These are phyloP conservation scores for Saturnispora ahearnii DNA, from an alignment of 805 yeast genomes.

Conservation along the genomic window DNA sequence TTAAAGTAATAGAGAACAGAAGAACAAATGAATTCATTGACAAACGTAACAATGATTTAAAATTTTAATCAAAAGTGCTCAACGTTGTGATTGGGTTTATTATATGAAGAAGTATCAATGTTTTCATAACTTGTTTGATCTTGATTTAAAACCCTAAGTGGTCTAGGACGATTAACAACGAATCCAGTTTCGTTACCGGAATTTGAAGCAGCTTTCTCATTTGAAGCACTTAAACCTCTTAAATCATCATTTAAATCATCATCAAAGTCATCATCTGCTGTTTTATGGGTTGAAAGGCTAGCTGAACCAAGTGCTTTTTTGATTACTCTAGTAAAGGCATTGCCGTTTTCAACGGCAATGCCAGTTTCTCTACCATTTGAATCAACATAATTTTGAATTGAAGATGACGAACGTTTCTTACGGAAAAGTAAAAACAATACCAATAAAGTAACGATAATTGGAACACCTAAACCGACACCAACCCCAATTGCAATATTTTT, in stretches of 20 bases:
- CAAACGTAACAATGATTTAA: neutral
- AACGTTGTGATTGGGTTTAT: neutral
- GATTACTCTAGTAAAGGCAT: constrained; percentile 14
- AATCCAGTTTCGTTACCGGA: constrained; percentile 21
- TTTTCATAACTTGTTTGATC: neutral
- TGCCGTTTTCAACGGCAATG: constrained; percentile 21
- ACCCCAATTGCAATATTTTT: constrained; percentile 53
- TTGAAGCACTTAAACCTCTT: constrained; percentile 11
- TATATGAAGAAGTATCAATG: neutral
- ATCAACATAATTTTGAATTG: constrained; percentile 25
- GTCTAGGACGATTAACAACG: constrained; percentile 25
- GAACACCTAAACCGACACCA: constrained; percentile 64
- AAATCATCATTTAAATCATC: constrained; percentile 10
- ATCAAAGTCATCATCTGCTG: constrained; percentile 16
- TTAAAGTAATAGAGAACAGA: neutral
- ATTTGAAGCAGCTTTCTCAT: neutral
- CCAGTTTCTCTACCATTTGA: constrained; percentile 29
- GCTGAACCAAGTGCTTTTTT: constrained; percentile 15
- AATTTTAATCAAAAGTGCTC: neutral
- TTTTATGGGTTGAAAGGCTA: constrained; percentile 18
- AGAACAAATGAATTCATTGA: neutral
- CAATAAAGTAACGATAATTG: constrained; percentile 34
- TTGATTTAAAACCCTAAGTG: constrained; percentile 17
- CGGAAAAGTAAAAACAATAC: constrained; percentile 12
- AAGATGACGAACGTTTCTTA: constrained; percentile 14